phyloP scores from a whole-genome alignment of 2,329 filamentous ascomycete species.

The Coniella lustricola region DNA sequence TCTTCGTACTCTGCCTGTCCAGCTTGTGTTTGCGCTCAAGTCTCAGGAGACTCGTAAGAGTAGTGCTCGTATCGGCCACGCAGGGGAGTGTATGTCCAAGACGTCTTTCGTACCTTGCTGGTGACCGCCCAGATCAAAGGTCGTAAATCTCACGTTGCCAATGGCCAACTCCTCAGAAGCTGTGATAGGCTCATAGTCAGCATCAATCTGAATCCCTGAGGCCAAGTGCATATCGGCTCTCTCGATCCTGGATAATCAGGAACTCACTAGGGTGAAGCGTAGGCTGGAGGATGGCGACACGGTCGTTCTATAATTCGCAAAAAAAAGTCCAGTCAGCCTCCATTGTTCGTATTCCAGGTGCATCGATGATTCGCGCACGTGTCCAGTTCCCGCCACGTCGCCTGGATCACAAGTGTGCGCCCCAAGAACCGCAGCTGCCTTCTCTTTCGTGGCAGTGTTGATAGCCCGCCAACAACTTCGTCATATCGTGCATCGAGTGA shows the following conservation, averaged over 20 bases:
- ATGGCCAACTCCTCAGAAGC: slow-evolving; percentile 89
- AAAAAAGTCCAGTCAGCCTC: slow-evolving; percentile 6
- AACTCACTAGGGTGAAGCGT: slow-evolving; percentile 81
- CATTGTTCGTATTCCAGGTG: slow-evolving; percentile 1
- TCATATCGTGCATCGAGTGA: background rate
- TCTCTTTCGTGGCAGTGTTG: too few species aligned
- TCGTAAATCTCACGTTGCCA: slow-evolving; percentile 90
- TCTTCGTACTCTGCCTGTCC: background rate
- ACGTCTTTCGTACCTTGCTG: slow-evolving; percentile 61
- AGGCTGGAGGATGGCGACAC: slow-evolving; percentile 82
- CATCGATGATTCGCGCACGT: too few species aligned
- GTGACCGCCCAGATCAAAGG: slow-evolving; percentile 88
- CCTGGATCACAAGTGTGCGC: too few species aligned
- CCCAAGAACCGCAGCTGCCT: too few species aligned
- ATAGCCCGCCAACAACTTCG: too few species aligned
- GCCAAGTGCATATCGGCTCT: background rate
- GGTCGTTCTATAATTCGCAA: slow-evolving; percentile 61
- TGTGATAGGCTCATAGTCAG: slow-evolving; percentile 27
- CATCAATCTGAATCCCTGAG: background rate
- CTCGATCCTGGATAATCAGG: background rate
- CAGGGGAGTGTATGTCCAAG: background rate
- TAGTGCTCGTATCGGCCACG: background rate
- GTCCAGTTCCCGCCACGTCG: background rate
- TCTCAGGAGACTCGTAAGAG: background rate
- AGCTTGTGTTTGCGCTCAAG: background rate